Conservation (phyloP, 148 eudicot genomes). For the Rhododendron ovatum region DNA sequence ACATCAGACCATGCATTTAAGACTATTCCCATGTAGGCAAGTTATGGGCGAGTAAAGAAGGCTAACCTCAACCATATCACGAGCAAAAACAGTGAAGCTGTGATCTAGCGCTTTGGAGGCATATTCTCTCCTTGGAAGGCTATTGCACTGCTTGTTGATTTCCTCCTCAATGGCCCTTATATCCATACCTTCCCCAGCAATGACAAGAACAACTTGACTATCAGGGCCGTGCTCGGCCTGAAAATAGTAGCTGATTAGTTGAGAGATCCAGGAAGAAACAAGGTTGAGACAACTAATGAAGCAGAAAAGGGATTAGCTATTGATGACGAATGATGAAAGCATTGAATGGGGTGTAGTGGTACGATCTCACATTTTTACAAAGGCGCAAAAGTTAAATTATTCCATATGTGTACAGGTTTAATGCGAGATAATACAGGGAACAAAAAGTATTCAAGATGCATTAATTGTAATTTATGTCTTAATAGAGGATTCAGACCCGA, state of each 20-base stretch:
- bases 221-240: constrained; percentile 99
- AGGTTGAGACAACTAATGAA: neutral
- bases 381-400: neutral
- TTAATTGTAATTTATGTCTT: neutral
- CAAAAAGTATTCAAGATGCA: neutral
- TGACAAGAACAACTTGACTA: constrained; percentile 93
- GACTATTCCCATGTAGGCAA: neutral
- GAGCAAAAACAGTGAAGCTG: constrained; percentile 79
- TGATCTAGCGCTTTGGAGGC: constrained; percentile 84
- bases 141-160: constrained; percentile 73
- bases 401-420: neutral
- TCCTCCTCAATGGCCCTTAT: constrained; percentile 61
- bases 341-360: neutral
- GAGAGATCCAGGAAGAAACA: constrained; percentile 9
- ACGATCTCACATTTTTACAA: neutral
- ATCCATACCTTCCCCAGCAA: constrained; percentile 84
- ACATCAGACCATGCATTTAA: neutral
- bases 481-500: neutral
- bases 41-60: neutral
- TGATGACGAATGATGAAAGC: neutral
- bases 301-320: neutral
- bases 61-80: constrained; percentile 92
- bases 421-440: neutral
- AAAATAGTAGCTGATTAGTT: constrained; percentile 15
- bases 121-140: constrained; percentile 87